These are phyloP conservation scores for Crithidia expoeki DNA, from an alignment of 208 protist genomes.

Conservation along the genomic window DNA sequence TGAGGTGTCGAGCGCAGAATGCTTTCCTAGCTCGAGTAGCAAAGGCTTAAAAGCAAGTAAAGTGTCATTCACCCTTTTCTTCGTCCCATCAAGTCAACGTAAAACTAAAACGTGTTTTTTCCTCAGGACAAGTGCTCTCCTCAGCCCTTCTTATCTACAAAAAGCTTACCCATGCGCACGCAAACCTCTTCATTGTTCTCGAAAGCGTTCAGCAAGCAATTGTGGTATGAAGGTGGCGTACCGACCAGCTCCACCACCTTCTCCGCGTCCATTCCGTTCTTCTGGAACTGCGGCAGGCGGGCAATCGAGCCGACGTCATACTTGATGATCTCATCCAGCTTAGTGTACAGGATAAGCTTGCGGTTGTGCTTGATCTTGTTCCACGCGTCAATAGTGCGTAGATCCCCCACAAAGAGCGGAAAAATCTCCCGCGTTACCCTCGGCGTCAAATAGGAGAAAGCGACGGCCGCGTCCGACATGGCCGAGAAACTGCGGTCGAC, in stretches of 20 bases:
- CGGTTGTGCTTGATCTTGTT: slow-evolving; percentile 40
- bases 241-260: slow-evolving; percentile 47
- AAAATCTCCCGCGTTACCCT: slow-evolving; percentile 47
- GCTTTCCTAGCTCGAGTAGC: no score
- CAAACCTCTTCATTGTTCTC: slow-evolving; percentile 29
- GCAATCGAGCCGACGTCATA: slow-evolving; percentile 56
- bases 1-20: no score
- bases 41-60: no score
- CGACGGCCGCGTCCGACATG: slow-evolving; percentile 68
- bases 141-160: slow-evolving; percentile 4
- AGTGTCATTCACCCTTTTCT: background rate
- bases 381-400: slow-evolving; percentile 54
- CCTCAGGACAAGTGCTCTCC: background rate
- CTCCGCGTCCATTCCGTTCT: slow-evolving; percentile 14
- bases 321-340: slow-evolving; percentile 69
- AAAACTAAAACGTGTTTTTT: no score
- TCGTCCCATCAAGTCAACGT: background rate
- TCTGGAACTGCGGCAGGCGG: slow-evolving; percentile 46
- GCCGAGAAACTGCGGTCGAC: slow-evolving; percentile 81
- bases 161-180: slow-evolving; percentile 25
- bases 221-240: slow-evolving; percentile 29
- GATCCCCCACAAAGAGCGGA: slow-evolving; percentile 47
- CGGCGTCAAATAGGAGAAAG: slow-evolving; percentile 63
- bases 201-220: slow-evolving; percentile 29
- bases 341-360: slow-evolving; percentile 74